phyloP scores from a whole-genome alignment of 768 basidiomycete species.

The Saitozyma podzolica region DNA sequence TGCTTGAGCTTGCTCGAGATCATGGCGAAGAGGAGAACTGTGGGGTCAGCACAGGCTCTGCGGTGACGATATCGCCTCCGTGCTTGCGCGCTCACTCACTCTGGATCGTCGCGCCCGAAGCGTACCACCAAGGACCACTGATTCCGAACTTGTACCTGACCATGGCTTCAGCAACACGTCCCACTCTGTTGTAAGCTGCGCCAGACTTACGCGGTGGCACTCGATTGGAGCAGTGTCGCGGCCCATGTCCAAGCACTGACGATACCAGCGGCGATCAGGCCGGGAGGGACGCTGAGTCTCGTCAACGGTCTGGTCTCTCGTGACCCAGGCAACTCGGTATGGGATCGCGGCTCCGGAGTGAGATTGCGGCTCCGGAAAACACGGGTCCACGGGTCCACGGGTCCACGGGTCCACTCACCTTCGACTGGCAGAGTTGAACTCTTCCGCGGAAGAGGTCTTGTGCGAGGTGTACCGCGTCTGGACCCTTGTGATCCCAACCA shows the following conservation, averaged over 20 bases:
- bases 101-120: slow-evolving; percentile 82
- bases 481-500: slow-evolving; percentile 64
- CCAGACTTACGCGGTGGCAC: slow-evolving; percentile 21
- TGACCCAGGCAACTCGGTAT: too few relatives aligned
- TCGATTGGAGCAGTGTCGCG: slow-evolving; percentile 47
- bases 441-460: slow-evolving; percentile 73
- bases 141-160: slow-evolving; percentile 82
- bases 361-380: not conserved
- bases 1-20: slow-evolving; percentile 88
- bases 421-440: slow-evolving; percentile 52
- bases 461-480: slow-evolving; percentile 74
- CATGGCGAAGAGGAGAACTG: slow-evolving; percentile 84
- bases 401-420: slow-evolving; percentile 24
- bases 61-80: too few relatives aligned
- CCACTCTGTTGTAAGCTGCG: slow-evolving; percentile 65
- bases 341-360: too few relatives aligned
- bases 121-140: slow-evolving; percentile 77
- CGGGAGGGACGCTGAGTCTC: slow-evolving; percentile 68
- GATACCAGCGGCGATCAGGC: slow-evolving; percentile 87
- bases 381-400: not conserved
- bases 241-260: slow-evolving; percentile 84
- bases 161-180: slow-evolving; percentile 62
- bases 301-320: too few relatives aligned
- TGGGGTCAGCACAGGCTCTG: not conserved
- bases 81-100: slow-evolving; percentile 10